Evolutionary conservation across 1,284 basidiomycete genomes (phyloP).

Genomic region (Fistulinella cinereoalba): DNA sequence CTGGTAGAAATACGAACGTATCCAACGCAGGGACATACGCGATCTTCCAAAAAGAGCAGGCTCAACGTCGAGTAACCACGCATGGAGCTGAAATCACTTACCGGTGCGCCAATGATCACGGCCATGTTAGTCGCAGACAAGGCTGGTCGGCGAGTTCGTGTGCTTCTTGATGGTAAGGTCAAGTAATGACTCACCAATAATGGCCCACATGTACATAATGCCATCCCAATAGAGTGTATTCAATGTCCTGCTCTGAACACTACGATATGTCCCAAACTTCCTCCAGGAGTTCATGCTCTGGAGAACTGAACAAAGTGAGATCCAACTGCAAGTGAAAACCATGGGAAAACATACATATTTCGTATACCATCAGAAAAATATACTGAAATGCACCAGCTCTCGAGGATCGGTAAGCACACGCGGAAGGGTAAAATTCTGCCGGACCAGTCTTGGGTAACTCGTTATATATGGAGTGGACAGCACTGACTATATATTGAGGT

Average conservation of each 20-base stretch:
- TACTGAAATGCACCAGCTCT: constrained; percentile 18
- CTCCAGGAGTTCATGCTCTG: constrained; percentile 27
- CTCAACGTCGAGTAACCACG: not conserved
- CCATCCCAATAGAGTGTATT: constrained; percentile 30
- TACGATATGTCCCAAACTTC: constrained; percentile 26
- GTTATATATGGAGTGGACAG: not conserved
- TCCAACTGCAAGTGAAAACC: not conserved
- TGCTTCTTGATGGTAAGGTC: not conserved
- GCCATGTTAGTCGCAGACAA: constrained; percentile 19
- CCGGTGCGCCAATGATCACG: constrained; percentile 20
- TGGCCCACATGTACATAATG: constrained; percentile 27
- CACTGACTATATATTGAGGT: constrained; percentile 23
- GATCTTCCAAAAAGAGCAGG: constrained; percentile 10
- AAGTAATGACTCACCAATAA: constrained; percentile 20
- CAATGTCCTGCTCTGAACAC: constrained; percentile 16
- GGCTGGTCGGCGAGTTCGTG: constrained; percentile 10
- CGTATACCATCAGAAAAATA: constrained; percentile 22
- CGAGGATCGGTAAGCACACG: constrained; percentile 17
- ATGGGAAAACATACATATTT: constrained; percentile 22
- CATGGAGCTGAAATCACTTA: constrained; percentile 6
- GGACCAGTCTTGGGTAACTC: not conserved
- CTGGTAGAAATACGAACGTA: constrained; percentile 22
- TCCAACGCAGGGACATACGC: constrained; percentile 21
- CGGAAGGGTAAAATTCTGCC: constrained; percentile 23
- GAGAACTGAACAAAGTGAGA: constrained; percentile 17